A percentile compares a stretch with the other conserved stretches of the same genome.
These are phyloP conservation scores for Trichoderma polysporum DNA, from an alignment of 2,329 filamentous ascomycete species.

Conservation along the genomic window DNA sequence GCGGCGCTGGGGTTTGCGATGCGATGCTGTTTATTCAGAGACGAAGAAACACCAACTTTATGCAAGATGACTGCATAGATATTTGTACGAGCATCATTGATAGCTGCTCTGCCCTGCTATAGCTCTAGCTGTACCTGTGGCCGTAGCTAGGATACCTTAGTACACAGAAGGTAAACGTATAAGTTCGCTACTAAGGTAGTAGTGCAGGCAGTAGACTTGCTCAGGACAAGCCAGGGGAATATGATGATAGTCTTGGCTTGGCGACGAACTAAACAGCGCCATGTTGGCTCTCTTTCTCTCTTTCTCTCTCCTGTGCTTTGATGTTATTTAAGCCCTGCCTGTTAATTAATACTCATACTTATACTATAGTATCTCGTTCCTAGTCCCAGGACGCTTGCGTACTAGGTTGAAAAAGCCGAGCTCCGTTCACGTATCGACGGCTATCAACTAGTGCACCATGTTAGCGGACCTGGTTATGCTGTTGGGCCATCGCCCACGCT, in stretches of 20 bases:
- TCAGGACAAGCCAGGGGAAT: background rate
- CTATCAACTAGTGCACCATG: background rate
- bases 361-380: background rate
- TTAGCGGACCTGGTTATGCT: background rate
- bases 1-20: background rate
- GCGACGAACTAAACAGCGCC: background rate
- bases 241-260: constrained; percentile 2
- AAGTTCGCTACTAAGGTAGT: background rate
- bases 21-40: background rate
- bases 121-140: too few species aligned
- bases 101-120: too few species aligned
- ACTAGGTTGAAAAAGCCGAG: background rate
- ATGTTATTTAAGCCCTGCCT: background rate
- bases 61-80: background rate
- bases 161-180: background rate
- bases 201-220: background rate
- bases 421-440: background rate
- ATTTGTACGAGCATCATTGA: background rate
- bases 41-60: background rate
- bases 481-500: background rate
- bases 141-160: too few species aligned
- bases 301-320: background rate
- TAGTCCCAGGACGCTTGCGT: background rate
- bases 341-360: background rate
- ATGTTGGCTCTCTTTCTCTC: background rate